A percentile compares a stretch with the other conserved stretches of the same genome.
phyloP scores from a whole-genome alignment of 345 rosid species.

The Cochlearia excelsa region DNA sequence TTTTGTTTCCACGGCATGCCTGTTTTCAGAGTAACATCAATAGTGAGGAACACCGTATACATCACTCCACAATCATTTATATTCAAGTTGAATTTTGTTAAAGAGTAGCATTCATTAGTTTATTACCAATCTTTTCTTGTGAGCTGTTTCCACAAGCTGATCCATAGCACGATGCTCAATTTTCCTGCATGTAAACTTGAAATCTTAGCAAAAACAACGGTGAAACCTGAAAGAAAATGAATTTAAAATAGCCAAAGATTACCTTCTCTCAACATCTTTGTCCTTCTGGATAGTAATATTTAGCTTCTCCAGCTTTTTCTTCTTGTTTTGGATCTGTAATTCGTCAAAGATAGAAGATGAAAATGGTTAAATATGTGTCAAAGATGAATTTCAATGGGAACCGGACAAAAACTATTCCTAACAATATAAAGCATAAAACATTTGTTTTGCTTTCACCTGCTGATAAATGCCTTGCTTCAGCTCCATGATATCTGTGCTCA shows the following conservation, averaged over 20 bases:
- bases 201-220: constrained; percentile 25
- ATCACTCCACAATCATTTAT: constrained; percentile 13
- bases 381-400: constrained; percentile 9
- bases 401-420: neutral
- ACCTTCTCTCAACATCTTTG: constrained; percentile 65
- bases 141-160: constrained; percentile 82
- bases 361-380: constrained; percentile 1
- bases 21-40: constrained; percentile 31
- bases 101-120: neutral
- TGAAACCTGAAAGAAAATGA: constrained; percentile 8
- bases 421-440: neutral
- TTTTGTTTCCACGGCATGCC: constrained; percentile 72
- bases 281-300: constrained; percentile 50
- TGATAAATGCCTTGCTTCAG: constrained; percentile 63
- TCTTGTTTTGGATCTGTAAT: constrained; percentile 59
- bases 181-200: constrained; percentile 51
- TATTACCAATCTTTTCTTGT: constrained; percentile 73
- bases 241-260: constrained; percentile 26
- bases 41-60: constrained; percentile 7
- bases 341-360: constrained; percentile 23
- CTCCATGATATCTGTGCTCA: constrained; percentile 62
- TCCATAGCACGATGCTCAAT: constrained; percentile 74
- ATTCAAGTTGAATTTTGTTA: constrained; percentile 1
- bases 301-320: constrained; percentile 57
- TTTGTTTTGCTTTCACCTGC: constrained; percentile 50